Base-by-base conservation (phyloP, 768 basidiomycete species). In the Tubosaeta sp. region DNA sequence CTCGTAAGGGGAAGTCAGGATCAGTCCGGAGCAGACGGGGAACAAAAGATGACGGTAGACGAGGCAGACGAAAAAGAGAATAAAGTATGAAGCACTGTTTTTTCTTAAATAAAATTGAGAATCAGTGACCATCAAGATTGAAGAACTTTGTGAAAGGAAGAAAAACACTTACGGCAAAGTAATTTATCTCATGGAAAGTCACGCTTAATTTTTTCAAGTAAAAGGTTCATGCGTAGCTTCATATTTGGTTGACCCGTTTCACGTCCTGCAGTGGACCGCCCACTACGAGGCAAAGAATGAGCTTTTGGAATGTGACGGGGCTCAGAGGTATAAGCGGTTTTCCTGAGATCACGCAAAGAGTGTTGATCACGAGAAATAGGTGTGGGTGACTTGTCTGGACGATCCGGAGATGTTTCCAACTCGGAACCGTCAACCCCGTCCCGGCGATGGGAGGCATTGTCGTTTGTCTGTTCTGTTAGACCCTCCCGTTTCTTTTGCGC, bases 151-250 rank as follows among this genome's bases (percentile, higher is more conserved):
- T 39, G 25, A 3, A 9, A 41, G n/a, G 6, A 36, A 21, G 10
- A 51, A 40, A 36, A 25, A 25, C 27, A 49, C 60, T 11, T 24
- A 50, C 53, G n/a, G 18, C 21, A 47, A 21, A 9, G 27, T 11
- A 32, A 48, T 51, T 27, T 18, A 12, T 30, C 41, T 66, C 65
- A 82, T 48, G 70, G 62, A 34, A 70, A 65, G 59, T 84, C 78
- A 43, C 77, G 79, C 66, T 89, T 87, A 57, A 95, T 93, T 69
- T 86, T 85, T 66, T 91, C 89, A 51, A 95, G 77, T 76, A 95
- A 76, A 25, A 80, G 84, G 54, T 83, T 81, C 90, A 95, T 94
- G 44, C 91, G 83, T 44, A 87, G 69, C 61, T 86, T 87, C 92
- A 95, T 94, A 63, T 81, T 75, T n/a, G 82, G 82, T 59, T 83